A percentile compares a stretch with the other conserved stretches of the same genome.
Conservation (phyloP, 768 basidiomycete genomes). For the Psilocybe sp. region DNA sequence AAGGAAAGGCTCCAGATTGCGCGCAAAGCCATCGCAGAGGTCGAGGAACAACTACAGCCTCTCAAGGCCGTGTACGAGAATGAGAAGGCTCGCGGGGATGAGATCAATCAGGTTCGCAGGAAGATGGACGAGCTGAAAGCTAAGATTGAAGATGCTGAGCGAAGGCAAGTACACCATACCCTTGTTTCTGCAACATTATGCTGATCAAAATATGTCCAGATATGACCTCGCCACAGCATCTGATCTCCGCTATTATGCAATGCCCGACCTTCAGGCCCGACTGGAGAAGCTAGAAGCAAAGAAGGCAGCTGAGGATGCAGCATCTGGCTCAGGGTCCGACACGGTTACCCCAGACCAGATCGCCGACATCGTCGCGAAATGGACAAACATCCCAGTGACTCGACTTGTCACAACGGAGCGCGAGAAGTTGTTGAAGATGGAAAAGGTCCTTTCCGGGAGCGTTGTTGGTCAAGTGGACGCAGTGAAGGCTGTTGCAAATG, state of each 20-base stretch:
- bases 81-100: conserved; percentile 79
- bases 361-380: conserved; percentile 89
- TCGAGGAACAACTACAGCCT: conserved; percentile 82
- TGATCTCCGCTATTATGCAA: conserved; percentile 87
- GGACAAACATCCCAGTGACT: conserved; percentile 92
- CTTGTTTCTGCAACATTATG: not conserved
- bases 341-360: conserved; percentile 86
- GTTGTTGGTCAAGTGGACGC: conserved; percentile 93
- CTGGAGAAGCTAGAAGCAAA: conserved; percentile 70
- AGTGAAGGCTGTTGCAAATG: conserved; percentile 90
- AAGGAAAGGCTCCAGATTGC: conserved; percentile 77
- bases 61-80: conserved; percentile 84
- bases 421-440: conserved; percentile 86
- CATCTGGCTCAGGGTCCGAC: conserved; percentile 54
- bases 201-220: conserved; percentile 30
- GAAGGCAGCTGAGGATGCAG: conserved; percentile 69
- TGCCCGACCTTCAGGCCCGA: conserved; percentile 80
- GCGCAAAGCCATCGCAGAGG: conserved; percentile 74
- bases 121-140: conserved; percentile 89
- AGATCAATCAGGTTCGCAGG: conserved; percentile 70
- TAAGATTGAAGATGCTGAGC: conserved; percentile 91
- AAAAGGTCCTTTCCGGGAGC: conserved; percentile 70
- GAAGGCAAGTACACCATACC: conserved; percentile 50
- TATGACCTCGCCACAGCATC: conserved; percentile 76
- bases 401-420: conserved; percentile 85